Conservation (phyloP, 331 rosid species). For the Telfairia occidentalis region DNA sequence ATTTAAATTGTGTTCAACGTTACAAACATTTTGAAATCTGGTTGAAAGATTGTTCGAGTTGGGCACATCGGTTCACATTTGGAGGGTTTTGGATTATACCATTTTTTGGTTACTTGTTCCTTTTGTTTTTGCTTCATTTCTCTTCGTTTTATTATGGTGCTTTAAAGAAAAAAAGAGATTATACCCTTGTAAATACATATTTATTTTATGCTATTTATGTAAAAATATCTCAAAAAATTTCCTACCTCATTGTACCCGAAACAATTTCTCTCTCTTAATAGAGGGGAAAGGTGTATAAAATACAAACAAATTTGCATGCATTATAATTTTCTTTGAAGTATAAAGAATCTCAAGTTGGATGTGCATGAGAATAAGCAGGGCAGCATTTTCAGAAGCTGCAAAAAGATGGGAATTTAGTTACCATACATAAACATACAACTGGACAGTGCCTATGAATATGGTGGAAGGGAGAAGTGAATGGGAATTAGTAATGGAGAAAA, state of each 20-base stretch:
- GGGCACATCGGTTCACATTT: too few species aligned
- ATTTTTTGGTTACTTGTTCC: too few species aligned
- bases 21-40: too few species aligned
- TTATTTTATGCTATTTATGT: too few species aligned
- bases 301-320: neutral
- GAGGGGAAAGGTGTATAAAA: neutral
- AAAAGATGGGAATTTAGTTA: neutral
- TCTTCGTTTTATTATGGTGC: too few species aligned
- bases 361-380: neutral
- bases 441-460: neutral
- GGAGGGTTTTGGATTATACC: too few species aligned
- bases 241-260: neutral
- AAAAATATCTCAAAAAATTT: too few species aligned
- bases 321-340: neutral
- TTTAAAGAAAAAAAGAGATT: too few species aligned
- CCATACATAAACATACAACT: neutral
- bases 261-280: neutral
- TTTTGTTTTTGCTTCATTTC: too few species aligned
- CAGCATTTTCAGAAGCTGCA: neutral
- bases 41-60: too few species aligned
- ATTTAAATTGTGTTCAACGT: too few species aligned
- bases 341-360: neutral
- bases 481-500: conserved; percentile 8
- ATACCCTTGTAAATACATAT: too few species aligned
- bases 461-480: neutral